Conservation (phyloP, 2,329 filamentous ascomycete species). For the Herpotrichia juniperi region DNA sequence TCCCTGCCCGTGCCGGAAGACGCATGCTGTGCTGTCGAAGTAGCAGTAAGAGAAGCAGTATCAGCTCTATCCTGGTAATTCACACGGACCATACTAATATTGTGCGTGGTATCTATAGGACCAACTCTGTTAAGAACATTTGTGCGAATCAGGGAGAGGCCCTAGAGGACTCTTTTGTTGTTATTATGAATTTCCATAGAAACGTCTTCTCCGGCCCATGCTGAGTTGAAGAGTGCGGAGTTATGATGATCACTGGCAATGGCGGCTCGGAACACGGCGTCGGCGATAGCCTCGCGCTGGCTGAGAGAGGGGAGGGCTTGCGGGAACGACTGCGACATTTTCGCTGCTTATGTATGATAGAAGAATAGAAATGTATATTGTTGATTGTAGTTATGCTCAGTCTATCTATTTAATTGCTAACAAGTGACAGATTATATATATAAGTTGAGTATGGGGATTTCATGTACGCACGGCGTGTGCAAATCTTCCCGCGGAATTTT, state of each 20-base stretch:
- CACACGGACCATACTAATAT: constrained; percentile 27
- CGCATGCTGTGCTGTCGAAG: constrained; percentile 25
- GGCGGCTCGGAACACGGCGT: constrained; percentile 13
- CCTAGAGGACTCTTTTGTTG: constrained; percentile 15
- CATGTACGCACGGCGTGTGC: too few species aligned
- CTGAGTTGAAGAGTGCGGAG: constrained; percentile 12
- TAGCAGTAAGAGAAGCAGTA: constrained; percentile 24
- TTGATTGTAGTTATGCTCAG: constrained; percentile 12
- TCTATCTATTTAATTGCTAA: constrained; percentile 13
- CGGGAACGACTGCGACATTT: constrained; percentile 15
- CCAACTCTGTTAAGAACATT: constrained; percentile 20
- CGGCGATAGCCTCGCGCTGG: constrained; percentile 12
- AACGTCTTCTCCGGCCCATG: constrained; percentile 4
- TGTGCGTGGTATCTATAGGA: constrained; percentile 24
- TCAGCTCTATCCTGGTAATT: constrained; percentile 17
- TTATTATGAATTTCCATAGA: constrained; percentile 15
- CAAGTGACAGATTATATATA: constrained; percentile 10
- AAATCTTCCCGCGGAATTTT: constrained; percentile 12
- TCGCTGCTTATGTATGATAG: constrained; percentile 11
- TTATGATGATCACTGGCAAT: constrained; percentile 15
- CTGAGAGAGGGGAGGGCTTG: constrained; percentile 11
- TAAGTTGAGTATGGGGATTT: constrained; percentile 12
- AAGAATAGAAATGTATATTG: constrained; percentile 10
- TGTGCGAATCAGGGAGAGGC: constrained; percentile 19
- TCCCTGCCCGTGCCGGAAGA: constrained; percentile 20